Evolutionary conservation across 305 asterid genomes (phyloP), one percentile per base, ranked within the genome.

Genomic region (Plantago coronopus): DNA sequence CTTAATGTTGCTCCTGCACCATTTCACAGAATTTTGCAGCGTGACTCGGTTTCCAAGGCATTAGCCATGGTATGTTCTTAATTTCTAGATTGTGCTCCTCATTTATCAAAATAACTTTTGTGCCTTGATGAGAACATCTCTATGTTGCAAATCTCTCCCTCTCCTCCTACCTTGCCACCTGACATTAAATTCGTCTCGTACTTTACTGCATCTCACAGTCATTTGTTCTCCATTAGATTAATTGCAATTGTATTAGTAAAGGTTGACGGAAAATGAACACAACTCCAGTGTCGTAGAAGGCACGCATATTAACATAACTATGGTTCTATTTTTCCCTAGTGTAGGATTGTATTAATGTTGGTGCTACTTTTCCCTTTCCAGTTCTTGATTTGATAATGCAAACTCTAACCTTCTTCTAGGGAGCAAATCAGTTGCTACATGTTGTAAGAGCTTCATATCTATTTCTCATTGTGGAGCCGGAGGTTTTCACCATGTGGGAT

Each of bases 1-100:
- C 87, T 89, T 64, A 65, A 74, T 54, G 73, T 59, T 78, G 91
- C 97, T 54, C 96, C 97, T 71, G 85, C 97, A 69, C 97, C 97
- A 19, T 89, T 89, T 48, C 76, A 87, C 74, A 82, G 94, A 79
- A 74, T 89, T 20, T 77, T 51, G 70, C 77, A 49, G 66, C 72
- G 64, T 51, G 59, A 61, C 67, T 64, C 79, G 54, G 76, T 74
- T 71, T 53, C 62, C 22, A 63, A 66, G 66, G 79, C 76, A 53
- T 66, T 79, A 38, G 19, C 71, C 44, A 53, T 46, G 87, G 98
- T 91, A 86, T 55, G 63, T 19, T 64, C 54, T 22, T 7, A 59
- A 31, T 48, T 44, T 31, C 43, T 51, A 57, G 13, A 38, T 8
- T 61, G 18, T 21, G 59, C 62, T 44, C 38, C 20, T 63, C 34